Evolutionary conservation across 495 filamentous ascomycete species (phyloP).

Genomic region (Clavariopsis aquatica): DNA sequence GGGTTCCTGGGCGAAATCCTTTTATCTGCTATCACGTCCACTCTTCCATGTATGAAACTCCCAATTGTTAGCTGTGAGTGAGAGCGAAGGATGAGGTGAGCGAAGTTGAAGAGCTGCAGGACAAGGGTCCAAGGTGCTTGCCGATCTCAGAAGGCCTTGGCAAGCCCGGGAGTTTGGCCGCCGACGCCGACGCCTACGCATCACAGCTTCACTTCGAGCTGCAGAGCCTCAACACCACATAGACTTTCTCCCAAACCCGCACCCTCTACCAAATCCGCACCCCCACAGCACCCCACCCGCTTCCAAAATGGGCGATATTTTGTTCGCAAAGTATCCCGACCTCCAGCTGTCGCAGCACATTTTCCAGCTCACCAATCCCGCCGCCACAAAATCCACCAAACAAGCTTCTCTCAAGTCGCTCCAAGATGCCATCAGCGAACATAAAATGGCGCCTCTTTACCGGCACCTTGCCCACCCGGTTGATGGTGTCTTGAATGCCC

Average conservation of each 20-base stretch:
- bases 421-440: slow-evolving; percentile 86
- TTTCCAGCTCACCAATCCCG: slow-evolving; percentile 92
- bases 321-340: slow-evolving; percentile 92
- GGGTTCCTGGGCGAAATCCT: no score
- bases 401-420: slow-evolving; percentile 78
- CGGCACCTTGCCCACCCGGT: slow-evolving; percentile 89
- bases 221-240: slow-evolving; percentile 29
- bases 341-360: slow-evolving; percentile 93
- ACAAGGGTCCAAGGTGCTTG: background rate
- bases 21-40: no score
- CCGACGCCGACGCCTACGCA: slow-evolving; percentile 9
- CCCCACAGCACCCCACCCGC: slow-evolving; percentile 1
- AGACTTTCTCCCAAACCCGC: background rate
- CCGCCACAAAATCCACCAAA: slow-evolving; percentile 64
- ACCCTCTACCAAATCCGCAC: slow-evolving; percentile 1
- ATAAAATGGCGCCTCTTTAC: slow-evolving; percentile 97
- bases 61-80: background rate
- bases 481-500: slow-evolving; percentile 83
- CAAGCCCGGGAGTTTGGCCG: background rate
- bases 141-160: background rate
- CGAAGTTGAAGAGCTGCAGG: background rate
- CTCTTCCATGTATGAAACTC: background rate
- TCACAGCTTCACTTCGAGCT: slow-evolving; percentile 28
- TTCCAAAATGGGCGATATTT: slow-evolving; percentile 86
- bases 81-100: background rate